These are phyloP conservation scores for Rhynchospora tenuis DNA, from an alignment of 176 grass and related monocot genomes.

Conservation along the genomic window DNA sequence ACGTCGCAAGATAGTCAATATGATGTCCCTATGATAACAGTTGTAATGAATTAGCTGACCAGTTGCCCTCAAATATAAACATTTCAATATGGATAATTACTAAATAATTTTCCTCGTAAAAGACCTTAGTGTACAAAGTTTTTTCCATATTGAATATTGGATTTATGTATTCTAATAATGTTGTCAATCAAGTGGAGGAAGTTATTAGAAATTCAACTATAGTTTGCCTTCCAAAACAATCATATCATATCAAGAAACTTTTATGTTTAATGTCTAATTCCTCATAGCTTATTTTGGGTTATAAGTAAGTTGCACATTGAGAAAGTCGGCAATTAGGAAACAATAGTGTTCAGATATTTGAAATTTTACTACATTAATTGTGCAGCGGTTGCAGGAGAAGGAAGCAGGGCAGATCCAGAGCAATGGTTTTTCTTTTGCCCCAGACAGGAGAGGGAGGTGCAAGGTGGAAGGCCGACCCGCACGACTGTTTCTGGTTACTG, in stretches of 20 bases:
- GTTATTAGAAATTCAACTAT: not conserved
- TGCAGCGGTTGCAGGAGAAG: constrained; percentile 29
- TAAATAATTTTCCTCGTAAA: not conserved
- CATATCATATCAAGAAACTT: not conserved
- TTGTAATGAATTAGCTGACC: not conserved
- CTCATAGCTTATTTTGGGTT: not conserved
- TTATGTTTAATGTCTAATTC: not conserved
- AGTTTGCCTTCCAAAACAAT: not conserved
- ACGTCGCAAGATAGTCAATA: not conserved
- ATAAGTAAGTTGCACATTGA: not conserved
- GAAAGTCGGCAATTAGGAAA: not conserved
- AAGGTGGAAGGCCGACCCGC: constrained; percentile 29
- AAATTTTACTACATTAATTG: not conserved
- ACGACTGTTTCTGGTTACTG: constrained; percentile 44
- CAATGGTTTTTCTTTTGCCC: constrained; percentile 47
- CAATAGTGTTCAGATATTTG: not conserved
- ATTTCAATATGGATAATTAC: not conserved
- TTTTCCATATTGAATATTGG: no score
- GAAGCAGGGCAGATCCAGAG: constrained; percentile 20
- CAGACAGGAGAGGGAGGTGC: constrained; percentile 28
- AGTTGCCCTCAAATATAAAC: not conserved
- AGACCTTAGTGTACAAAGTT: not conserved
- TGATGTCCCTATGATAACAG: not conserved
- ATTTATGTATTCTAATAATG: no score
- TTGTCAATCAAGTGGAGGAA: no score